A percentile compares a stretch with the other conserved stretches of the same genome.
Conservation (phyloP, 495 filamentous ascomycete genomes). For the Aspergillus taichungensis region DNA sequence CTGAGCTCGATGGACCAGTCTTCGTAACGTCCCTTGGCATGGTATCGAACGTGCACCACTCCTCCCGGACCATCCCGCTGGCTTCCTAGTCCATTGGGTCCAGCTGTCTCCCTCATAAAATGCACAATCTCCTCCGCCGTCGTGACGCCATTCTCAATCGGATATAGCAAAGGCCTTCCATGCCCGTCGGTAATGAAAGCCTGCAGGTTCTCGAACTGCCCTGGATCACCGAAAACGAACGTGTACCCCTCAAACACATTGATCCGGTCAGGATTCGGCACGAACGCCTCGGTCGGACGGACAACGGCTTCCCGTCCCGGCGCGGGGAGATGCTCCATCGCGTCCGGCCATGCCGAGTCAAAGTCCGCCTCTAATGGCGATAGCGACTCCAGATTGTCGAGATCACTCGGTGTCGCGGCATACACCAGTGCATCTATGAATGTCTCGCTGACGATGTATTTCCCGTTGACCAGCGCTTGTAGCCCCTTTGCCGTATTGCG, state of each 20-base stretch:
- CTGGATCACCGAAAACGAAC: conserved; percentile 74
- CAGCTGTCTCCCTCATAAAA: conserved; percentile 66
- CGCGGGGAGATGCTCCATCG: conserved; percentile 60
- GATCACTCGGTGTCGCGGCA: conserved; percentile 47
- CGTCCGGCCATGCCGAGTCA: conserved; percentile 70
- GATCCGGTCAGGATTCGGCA: conserved; percentile 53
- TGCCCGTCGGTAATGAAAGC: conserved; percentile 66
- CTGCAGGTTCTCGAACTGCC: conserved; percentile 71
- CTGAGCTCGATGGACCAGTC: conserved; percentile 65
- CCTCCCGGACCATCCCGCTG: conserved; percentile 55
- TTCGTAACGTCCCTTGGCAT: conserved; percentile 50
- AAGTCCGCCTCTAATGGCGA: conserved; percentile 78
- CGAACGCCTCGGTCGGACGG: conserved; percentile 54
- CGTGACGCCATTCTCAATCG: conserved; percentile 54
- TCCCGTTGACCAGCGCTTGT: conserved; percentile 80
- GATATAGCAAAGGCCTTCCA: conserved; percentile 68
- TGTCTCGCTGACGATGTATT: conserved; percentile 66
- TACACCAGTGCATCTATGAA: conserved; percentile 68
- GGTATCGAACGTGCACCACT: conserved; percentile 72
- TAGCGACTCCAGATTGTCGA: conserved; percentile 42
- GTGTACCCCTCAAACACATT: conserved; percentile 80
- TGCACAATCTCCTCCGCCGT: conserved; percentile 66
- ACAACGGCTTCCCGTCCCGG: conserved; percentile 63
- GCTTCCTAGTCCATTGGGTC: conserved; percentile 57
- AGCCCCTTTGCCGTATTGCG: conserved; percentile 80